These are phyloP conservation scores for Corylus heterophylla DNA, from an alignment of 306 rosid genomes.

Conservation along the genomic window DNA sequence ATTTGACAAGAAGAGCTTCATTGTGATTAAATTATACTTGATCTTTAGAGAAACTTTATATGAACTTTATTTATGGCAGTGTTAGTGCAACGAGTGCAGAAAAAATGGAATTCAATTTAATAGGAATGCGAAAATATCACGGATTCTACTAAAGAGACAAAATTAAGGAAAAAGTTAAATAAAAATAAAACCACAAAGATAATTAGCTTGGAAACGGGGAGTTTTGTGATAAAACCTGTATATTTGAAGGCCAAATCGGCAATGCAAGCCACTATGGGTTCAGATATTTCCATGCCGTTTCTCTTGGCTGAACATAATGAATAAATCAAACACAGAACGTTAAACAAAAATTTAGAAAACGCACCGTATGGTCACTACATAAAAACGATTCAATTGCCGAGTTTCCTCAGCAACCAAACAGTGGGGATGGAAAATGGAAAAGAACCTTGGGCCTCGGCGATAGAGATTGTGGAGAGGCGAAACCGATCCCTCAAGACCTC, in stretches of 20 bases:
- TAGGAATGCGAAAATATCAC: neutral
- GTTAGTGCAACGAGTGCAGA: neutral
- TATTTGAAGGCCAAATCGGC: constrained; percentile 81
- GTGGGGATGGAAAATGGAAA: neutral
- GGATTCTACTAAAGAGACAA: neutral
- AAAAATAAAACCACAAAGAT: neutral
- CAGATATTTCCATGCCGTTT: constrained; percentile 62
- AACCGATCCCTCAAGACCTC: constrained; percentile 71
- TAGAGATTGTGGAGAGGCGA: constrained; percentile 66
- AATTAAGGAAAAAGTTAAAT: neutral
- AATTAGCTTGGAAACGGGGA: neutral
- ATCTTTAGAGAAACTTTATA: neutral
- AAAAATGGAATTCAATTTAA: neutral
- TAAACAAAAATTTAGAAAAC: neutral
- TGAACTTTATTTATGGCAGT: neutral
- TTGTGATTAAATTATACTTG: neutral
- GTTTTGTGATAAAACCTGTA: constrained; percentile 42
- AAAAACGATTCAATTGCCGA: neutral
- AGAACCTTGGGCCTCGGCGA: constrained; percentile 76
- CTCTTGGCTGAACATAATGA: constrained; percentile 39
- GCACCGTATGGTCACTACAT: neutral
- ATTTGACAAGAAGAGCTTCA: neutral
- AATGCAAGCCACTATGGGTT: constrained; percentile 71
- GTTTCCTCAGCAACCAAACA: neutral
- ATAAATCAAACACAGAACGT: constrained; percentile 2